phyloP scores from a whole-genome alignment of 2,329 filamentous ascomycete species.

The Elsinoe perseae region DNA sequence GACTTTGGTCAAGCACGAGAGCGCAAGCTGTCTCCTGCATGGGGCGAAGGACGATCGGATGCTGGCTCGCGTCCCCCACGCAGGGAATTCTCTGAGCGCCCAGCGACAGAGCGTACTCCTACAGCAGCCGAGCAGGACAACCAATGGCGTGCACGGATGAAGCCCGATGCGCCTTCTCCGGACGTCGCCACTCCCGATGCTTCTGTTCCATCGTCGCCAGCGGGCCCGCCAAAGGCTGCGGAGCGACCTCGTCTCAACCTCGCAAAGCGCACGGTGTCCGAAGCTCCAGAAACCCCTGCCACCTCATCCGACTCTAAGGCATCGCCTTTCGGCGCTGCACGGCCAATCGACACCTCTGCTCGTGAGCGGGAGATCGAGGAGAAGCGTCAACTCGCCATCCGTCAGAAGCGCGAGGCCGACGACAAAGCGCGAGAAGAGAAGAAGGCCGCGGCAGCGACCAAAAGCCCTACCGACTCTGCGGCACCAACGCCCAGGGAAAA shows the following conservation, averaged over 20 bases:
- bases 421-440: slow-evolving; percentile 70
- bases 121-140: slow-evolving; percentile 89
- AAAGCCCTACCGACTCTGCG: slow-evolving; percentile 5
- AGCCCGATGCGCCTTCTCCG: slow-evolving; percentile 63
- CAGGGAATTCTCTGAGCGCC: slow-evolving; percentile 65
- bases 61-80: slow-evolving; percentile 74
- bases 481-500: slow-evolving; percentile 34
- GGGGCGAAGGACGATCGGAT: slow-evolving; percentile 55
- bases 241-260: slow-evolving; percentile 78
- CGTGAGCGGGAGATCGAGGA: slow-evolving; percentile 87
- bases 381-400: slow-evolving; percentile 64
- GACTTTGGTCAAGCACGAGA: slow-evolving; percentile 51
- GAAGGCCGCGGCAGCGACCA: slow-evolving; percentile 51
- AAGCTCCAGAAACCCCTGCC: slow-evolving; percentile 44
- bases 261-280: slow-evolving; percentile 81
- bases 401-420: slow-evolving; percentile 79
- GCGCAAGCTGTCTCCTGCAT: slow-evolving; percentile 55
- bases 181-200: slow-evolving; percentile 58
- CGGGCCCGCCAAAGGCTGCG: slow-evolving; percentile 50
- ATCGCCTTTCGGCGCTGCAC: slow-evolving; percentile 87
- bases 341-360: slow-evolving; percentile 86
- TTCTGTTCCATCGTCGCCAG: slow-evolving; percentile 68
- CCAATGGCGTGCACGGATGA: slow-evolving; percentile 89
- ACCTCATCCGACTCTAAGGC: slow-evolving; percentile 60
- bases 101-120: slow-evolving; percentile 59